A percentile compares a stretch with the other conserved stretches of the same genome.
phyloP scores from a whole-genome alignment of 2,329 filamentous ascomycete species.

The Aspergillus sp. region DNA sequence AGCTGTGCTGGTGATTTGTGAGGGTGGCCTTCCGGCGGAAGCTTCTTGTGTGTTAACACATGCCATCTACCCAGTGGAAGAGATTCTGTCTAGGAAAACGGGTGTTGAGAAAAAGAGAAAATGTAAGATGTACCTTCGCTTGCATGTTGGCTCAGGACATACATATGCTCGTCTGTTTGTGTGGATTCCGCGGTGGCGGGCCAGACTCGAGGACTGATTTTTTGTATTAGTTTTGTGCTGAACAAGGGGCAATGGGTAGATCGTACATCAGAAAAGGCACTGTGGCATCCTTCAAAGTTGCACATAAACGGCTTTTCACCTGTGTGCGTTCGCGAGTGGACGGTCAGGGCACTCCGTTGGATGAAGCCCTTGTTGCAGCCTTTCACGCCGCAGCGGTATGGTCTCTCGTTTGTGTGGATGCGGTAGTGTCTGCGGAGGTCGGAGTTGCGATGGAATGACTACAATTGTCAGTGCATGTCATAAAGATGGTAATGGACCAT shows the following conservation, averaged over 20 bases:
- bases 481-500: constrained; percentile 10
- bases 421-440: constrained; percentile 49
- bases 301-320: constrained; percentile 47
- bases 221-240: too few relatives aligned
- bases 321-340: constrained; percentile 46
- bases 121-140: constrained; percentile 32
- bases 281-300: constrained; percentile 43
- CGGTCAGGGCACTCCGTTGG: constrained; percentile 48
- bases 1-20: constrained; percentile 43
- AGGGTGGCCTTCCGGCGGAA: constrained; percentile 44
- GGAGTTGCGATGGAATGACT: constrained; percentile 52
- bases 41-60: constrained; percentile 17
- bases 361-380: constrained; percentile 51
- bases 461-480: too few relatives aligned
- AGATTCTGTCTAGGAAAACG: neutral
- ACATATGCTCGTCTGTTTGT: constrained; percentile 42
- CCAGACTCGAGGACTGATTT: constrained; percentile 41
- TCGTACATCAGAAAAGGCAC: constrained; percentile 48
- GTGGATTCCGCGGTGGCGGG: constrained; percentile 41
- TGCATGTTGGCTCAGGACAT: constrained; percentile 41
- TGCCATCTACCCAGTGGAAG: too few relatives aligned
- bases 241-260: too few relatives aligned
- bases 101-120: too few relatives aligned
- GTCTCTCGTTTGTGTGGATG: constrained; percentile 50
- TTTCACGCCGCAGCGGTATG: constrained; percentile 46